phyloP scores from a whole-genome alignment of 805 yeast genomes.

The Torulaspora franciscae region DNA sequence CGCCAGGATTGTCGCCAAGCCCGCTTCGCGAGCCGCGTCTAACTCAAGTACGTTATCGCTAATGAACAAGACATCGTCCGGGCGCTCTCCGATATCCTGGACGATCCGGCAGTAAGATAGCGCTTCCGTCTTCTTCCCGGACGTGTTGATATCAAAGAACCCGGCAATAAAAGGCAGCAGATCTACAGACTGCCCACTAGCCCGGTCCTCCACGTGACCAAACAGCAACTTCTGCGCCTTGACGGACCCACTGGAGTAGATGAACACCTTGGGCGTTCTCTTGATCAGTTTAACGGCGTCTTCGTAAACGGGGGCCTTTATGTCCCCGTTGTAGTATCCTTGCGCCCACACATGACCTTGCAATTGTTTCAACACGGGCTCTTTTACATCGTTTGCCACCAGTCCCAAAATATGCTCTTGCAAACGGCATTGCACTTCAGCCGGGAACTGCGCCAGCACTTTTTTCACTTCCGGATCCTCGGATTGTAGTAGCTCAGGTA shows the following conservation, averaged over 20 bases:
- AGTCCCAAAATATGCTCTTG: slow-evolving; percentile 48
- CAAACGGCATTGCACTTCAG: slow-evolving; percentile 35
- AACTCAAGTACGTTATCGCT: slow-evolving; percentile 81
- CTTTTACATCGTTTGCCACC: slow-evolving; percentile 68
- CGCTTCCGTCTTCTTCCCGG: slow-evolving; percentile 63
- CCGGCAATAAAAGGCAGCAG: slow-evolving; percentile 52
- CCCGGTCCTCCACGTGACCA: slow-evolving; percentile 48
- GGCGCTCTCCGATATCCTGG: slow-evolving; percentile 20
- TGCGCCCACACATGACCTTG: slow-evolving; percentile 81
- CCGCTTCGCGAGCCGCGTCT: slow-evolving; percentile 65
- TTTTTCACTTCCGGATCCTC: slow-evolving; percentile 19
- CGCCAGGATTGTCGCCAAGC: slow-evolving; percentile 54
- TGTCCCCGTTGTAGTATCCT: slow-evolving; percentile 74
- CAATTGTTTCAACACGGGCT: slow-evolving; percentile 64
- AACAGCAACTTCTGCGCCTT: slow-evolving; percentile 81
- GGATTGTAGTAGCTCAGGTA: slow-evolving; percentile 40
- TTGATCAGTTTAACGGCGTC: slow-evolving; percentile 64
- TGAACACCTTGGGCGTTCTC: slow-evolving; percentile 43
- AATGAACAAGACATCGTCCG: slow-evolving; percentile 50
- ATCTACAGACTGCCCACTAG: slow-evolving; percentile 38
- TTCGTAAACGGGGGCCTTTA: slow-evolving; percentile 67
- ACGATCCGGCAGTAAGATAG: slow-evolving; percentile 57
- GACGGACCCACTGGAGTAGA: slow-evolving; percentile 87
- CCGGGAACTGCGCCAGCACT: slow-evolving; percentile 28
- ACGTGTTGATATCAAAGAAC: slow-evolving; percentile 80